Base-by-base conservation (phyloP, 257 asterid species). In the Datura wrightii region DNA sequence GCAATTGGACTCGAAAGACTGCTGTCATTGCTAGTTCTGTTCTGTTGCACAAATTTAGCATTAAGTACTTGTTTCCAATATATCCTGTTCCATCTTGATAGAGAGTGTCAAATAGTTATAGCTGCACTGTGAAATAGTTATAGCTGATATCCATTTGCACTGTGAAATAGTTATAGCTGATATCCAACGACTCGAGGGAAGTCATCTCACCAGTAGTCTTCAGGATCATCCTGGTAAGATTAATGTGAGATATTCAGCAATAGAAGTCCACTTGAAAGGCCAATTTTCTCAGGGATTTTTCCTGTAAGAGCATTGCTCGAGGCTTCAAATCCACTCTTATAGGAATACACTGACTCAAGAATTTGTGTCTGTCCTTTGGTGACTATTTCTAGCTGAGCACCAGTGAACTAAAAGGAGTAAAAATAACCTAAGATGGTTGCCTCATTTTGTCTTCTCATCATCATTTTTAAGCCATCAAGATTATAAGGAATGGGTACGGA, bases 131-230 rank as follows among this genome's bases (percentile, higher is more conserved):
- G n/a, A n/a, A n/a, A n/a, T n/a, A n/a, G n/a, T n/a, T n/a, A n/a
- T n/a, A n/a, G n/a, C n/a, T n/a, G n/a, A 48, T 41, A 83, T 55
- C 48, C 54, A 83, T 83, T 54, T 83, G 83, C 0, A 74, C 86
- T 50, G 46, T 83, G 2, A 83, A 2, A 9, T 56, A 39, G 31
- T 83, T 83, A 13, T 16, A 55, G 6, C 86, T 83, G 8, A 83
- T 50, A 72, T 72, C 86, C 72, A 72, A 56, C 0, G 86, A 71
- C 86, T 83, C 82, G n/a, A 83, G 82, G 8, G 72, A 55, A 11
- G 10, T 72, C 86, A 83, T 70, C 9, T 53, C 52, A 1, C 79
- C 85, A 13, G 72, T 83, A 42, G 37, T 58, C 10, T 2, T 8
- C 9, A 76, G 86, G 54, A 83, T 83, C 0, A 52, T 0, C 5